phyloP scores from a whole-genome alignment of 345 rosid species.

The Iberis pinnata region DNA sequence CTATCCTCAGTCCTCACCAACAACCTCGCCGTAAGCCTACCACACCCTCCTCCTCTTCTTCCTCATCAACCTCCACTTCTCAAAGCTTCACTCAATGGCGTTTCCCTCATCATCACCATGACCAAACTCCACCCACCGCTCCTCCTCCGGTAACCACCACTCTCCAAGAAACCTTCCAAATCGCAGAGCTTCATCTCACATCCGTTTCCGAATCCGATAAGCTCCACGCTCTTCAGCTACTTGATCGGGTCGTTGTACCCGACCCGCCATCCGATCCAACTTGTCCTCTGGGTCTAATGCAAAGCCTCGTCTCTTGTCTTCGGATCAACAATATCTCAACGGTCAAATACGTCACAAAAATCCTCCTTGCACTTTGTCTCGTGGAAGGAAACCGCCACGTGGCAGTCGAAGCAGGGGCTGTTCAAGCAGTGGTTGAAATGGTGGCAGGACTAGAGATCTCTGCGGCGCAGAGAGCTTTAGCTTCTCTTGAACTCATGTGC shows the following conservation, averaged over 20 bases:
- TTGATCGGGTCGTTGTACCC: slow-evolving; percentile 64
- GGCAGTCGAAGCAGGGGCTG: slow-evolving; percentile 79
- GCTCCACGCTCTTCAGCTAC: slow-evolving; percentile 58
- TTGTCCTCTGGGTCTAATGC: slow-evolving; percentile 67
- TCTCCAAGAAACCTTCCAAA: slow-evolving; percentile 59
- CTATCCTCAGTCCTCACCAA: slow-evolving; percentile 31
- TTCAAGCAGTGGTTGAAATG: slow-evolving; percentile 56
- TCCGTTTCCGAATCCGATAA: slow-evolving; percentile 51
- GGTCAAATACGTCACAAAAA: slow-evolving; percentile 61
- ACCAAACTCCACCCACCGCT: slow-evolving; percentile 27
- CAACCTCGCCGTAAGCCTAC: slow-evolving; percentile 23
- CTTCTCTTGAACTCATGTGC: slow-evolving; percentile 75
- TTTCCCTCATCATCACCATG: slow-evolving; percentile 46
- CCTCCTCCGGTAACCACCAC: slow-evolving; percentile 39
- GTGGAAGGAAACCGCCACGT: slow-evolving; percentile 68
- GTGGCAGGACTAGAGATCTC: slow-evolving; percentile 59
- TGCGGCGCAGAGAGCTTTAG: slow-evolving; percentile 68
- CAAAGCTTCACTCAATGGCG: slow-evolving; percentile 93
- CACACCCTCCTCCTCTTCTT: slow-evolving; percentile 54
- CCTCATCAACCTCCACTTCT: slow-evolving; percentile 69
- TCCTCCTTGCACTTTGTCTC: slow-evolving; percentile 66
- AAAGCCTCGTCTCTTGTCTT: slow-evolving; percentile 47
- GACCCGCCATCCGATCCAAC: slow-evolving; percentile 66
- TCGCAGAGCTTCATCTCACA: slow-evolving; percentile 58
- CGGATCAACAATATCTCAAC: slow-evolving; percentile 37